Conservation (phyloP, 805 yeast genomes). For the Brettanomyces anomalus region DNA sequence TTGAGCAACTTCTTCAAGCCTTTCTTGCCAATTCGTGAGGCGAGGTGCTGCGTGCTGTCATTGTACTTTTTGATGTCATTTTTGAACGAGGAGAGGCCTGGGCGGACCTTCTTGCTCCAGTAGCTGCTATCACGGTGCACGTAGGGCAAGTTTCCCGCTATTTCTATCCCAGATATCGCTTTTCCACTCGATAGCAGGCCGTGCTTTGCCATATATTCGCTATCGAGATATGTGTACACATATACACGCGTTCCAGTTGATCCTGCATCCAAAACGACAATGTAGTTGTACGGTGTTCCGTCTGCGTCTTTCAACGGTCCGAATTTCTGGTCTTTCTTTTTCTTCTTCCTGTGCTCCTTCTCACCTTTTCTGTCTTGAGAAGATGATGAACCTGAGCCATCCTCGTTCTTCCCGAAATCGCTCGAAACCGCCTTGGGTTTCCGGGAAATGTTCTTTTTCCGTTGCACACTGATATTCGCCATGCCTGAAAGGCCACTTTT, state of each 20-base stretch:
- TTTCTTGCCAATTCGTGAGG: conserved; percentile 37
- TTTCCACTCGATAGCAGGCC: conserved; percentile 6
- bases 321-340: conserved; percentile 1
- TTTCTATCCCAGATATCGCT: not conserved
- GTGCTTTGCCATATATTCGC: conserved; percentile 19
- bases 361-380: too few relatives aligned
- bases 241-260: conserved; percentile 57
- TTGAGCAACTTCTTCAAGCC: conserved; percentile 42
- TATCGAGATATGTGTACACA: conserved; percentile 47
- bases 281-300: conserved; percentile 49
- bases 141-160: conserved; percentile 10
- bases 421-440: not conserved
- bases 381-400: too few relatives aligned
- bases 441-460: not conserved
- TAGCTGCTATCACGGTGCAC: conserved; percentile 23
- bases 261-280: conserved; percentile 56
- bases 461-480: not conserved
- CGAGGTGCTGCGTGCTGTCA: conserved; percentile 31
- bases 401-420: not conserved
- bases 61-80: not conserved
- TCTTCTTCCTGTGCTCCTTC: not conserved
- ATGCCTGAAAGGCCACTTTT: not conserved
- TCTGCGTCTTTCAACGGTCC: conserved; percentile 26
- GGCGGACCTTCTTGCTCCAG: conserved; percentile 46
- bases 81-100: conserved; percentile 43